Conservation (phyloP, 140 eudicot genomes). For the Flaveria floridana region DNA sequence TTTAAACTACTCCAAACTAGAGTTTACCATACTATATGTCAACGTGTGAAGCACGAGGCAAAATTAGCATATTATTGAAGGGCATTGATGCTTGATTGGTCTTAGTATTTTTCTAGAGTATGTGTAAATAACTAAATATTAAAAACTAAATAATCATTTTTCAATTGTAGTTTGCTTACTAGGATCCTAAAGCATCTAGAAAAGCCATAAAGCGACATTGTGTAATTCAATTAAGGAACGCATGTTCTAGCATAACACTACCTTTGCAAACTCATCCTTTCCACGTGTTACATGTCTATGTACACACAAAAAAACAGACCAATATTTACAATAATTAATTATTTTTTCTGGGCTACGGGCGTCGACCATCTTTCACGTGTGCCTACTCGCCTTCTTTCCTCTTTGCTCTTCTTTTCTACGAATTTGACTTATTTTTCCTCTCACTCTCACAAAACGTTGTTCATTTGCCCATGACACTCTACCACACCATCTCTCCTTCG, state of each 20-base stretch:
- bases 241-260: background rate
- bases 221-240: slow-evolving; percentile 23
- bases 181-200: slow-evolving; percentile 17
- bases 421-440: background rate
- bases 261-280: slow-evolving; percentile 12
- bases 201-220: slow-evolving; percentile 27
- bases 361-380: no score
- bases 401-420: no score
- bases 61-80: no score
- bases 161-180: slow-evolving; percentile 11
- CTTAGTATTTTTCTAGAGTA: no score
- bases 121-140: no score
- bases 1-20: no score
- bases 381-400: no score
- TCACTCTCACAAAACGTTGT: no score
- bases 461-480: no score
- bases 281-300: slow-evolving; percentile 15
- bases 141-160: background rate
- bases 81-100: no score
- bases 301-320: background rate
- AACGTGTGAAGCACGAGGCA: background rate
- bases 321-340: background rate
- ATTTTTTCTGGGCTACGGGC: background rate
- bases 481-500: no score
- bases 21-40: background rate